Conservation (phyloP, 495 filamentous ascomycete species). For the Aspergillus baeticus region DNA sequence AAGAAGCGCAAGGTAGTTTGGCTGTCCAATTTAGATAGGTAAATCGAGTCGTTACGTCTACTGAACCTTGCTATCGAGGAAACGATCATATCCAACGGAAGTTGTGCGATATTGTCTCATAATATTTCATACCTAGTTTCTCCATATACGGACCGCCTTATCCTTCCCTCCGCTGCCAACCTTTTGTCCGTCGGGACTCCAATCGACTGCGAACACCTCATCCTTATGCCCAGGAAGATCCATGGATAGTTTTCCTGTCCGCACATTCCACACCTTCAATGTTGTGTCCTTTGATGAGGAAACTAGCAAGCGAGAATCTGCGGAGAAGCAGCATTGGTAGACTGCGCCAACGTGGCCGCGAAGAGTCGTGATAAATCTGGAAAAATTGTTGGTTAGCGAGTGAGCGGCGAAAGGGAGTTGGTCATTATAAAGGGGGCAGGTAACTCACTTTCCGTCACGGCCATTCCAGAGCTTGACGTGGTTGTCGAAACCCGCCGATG, state of each 20-base stretch:
- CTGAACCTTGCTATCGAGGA: too few species aligned
- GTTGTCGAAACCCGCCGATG: conserved; percentile 89
- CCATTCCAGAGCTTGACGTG: conserved; percentile 84
- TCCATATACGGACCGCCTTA: conserved; percentile 85
- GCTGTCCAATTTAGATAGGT: background rate
- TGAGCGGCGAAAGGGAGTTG: background rate
- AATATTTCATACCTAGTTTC: conserved; percentile 52
- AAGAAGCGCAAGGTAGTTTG: too few species aligned
- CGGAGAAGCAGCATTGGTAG: conserved; percentile 85
- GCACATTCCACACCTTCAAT: conserved; percentile 89
- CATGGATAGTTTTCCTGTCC: conserved; percentile 74
- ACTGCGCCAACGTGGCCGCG: conserved; percentile 92
- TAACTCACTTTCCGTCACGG: conserved; percentile 59
- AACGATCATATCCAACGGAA: too few species aligned
- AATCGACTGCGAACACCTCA: conserved; percentile 92
- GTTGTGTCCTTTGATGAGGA: conserved; percentile 91
- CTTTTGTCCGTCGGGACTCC: conserved; percentile 81
- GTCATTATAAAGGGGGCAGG: background rate
- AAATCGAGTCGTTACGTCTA: background rate
- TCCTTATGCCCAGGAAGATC: conserved; percentile 94
- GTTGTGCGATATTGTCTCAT: too few species aligned
- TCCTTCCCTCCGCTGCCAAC: conserved; percentile 92
- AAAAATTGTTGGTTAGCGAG: background rate
- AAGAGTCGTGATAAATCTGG: conserved; percentile 76
- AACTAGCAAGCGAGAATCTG: conserved; percentile 82